Base-by-base conservation (phyloP, 345 rosid genomes). In the Hypericum androsaemum region DNA sequence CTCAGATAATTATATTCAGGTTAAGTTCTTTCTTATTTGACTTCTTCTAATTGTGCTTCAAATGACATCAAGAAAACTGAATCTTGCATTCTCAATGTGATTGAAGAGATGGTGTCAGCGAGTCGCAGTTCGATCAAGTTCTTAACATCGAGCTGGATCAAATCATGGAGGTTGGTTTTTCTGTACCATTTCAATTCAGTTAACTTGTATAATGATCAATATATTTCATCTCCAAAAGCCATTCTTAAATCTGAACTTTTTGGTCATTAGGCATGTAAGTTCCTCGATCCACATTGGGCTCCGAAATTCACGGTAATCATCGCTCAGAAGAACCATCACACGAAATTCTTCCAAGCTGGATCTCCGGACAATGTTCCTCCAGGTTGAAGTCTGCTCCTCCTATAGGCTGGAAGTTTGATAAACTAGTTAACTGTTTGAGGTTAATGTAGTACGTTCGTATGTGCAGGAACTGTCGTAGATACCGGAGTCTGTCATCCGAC, bases 241-340 rank as follows among this genome's bases (percentile, higher is more conserved):
- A 49, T 42, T 38, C 56, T 37, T 12, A 55, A 41, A 43, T 12
- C 11, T 8, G n/a, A 7, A 8, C 55, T 35, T 39, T 37, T 64
- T 6, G 61, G 43, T 53, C 52, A 17, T 57, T 47, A 87, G 98
- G 88, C 98, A 8, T 90, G 84, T 61, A 77, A 75, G 64, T 64
- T 62, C 58, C 64, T 92, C 47, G 96, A 85, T 7, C 88, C 70
- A 57, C 57, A 22, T 15, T 74, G 73, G 54, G 22, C 72, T 46
- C 98, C 98, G 7, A 80, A 81, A 55, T 90, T 90, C 68, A 81
- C 87, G 0, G 77, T 87, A 43, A 58, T 92, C 48, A 82, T 92
- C 41, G 94, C 86, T 6, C 98, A 92, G 39, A 88, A 92, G 81
- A 84, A 83, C 68, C 98, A 87, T 60, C 95, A 83, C 58, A 87